Conservation (phyloP, 2,329 filamentous ascomycete genomes). For the Fusarium scirpi region DNA sequence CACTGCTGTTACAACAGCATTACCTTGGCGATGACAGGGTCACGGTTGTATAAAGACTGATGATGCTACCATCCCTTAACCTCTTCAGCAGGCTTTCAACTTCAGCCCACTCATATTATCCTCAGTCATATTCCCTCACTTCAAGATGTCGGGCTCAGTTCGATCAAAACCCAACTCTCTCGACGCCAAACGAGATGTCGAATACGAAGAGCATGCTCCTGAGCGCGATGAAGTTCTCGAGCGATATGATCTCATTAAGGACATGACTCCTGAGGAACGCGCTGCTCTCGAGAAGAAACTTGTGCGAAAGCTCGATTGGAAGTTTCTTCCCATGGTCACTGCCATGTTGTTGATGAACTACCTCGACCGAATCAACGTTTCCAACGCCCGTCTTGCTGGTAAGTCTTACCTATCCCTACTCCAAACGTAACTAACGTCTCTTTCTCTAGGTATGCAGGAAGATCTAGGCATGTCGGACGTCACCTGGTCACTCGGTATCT, state of each 20-base stretch:
- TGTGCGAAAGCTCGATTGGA: slow-evolving; percentile 47
- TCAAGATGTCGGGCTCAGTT: slow-evolving; percentile 16
- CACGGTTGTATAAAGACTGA: neutral
- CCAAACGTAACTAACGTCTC: too few relatives aligned
- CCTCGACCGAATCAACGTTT: slow-evolving; percentile 64
- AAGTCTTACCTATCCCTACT: too few relatives aligned
- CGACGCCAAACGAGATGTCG: slow-evolving; percentile 18
- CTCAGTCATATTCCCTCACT: too few relatives aligned
- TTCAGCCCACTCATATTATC: too few relatives aligned
- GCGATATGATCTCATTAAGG: slow-evolving; percentile 19
- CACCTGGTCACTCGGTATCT: slow-evolving; percentile 56
- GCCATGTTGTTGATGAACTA: slow-evolving; percentile 54
- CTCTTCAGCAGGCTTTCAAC: neutral
- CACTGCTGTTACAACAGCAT: neutral
- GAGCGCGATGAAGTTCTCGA: slow-evolving; percentile 20
- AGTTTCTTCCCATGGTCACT: slow-evolving; percentile 46
- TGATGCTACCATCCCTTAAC: neutral
- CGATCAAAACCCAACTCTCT: slow-evolving; percentile 15
- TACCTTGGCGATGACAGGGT: neutral
- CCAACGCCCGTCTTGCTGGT: slow-evolving; percentile 55
- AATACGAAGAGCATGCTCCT: slow-evolving; percentile 22
- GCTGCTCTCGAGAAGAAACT: slow-evolving; percentile 45
- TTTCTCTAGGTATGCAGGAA: slow-evolving; percentile 43
- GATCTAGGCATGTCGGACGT: slow-evolving; percentile 52
- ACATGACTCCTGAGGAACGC: slow-evolving; percentile 10